Base-by-base conservation (phyloP, 75 land plant genomes). In the Adiantum capillusveneris region DNA sequence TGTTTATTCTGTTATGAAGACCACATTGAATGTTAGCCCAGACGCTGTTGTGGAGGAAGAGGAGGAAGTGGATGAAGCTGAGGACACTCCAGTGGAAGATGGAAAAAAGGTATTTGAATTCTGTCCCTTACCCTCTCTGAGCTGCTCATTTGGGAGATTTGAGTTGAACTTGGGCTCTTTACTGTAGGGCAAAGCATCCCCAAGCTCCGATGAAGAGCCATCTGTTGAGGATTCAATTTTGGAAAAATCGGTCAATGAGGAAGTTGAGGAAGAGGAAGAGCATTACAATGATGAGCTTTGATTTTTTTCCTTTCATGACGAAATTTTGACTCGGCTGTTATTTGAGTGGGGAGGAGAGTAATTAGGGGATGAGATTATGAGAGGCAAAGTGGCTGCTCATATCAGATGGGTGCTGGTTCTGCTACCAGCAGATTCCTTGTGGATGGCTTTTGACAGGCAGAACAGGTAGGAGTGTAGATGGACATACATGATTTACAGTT, bases 21-120 rank as follows among this genome's bases (percentile, higher is more conserved):
- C 64, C 0, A 81, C 76, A 63, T 65, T 94, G 31, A 74, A 90
- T 51, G 79, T 94, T 64, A 84, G 77, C 36, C 85, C 85, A 25
- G 83, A 89, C 71, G 96, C 83, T 14, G 50, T 67, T 2, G 78
- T 86, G 6, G 98, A 94, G 20, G 97, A 85, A 56, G 97, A 92
- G 27, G 87, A 79, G 6, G 98, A 88, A 11, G 62, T 48, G 0
- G 95, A 84, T 20, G 93, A 72, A 30, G 64, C 77, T 27, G 30
- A 39, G 0, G 84, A 75, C 63, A 62, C 43, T 22, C 18, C 55
- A 24, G n/a, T n/a, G n/a, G 55, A 53, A 14, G 28, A 53, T 19
- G 55, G 24, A 11, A 24, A 53, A 6, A 26, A 53, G 28, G 50
- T 46, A 6, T 21, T 5, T 6, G 9, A 26, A 22, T 24, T 2